Evolutionary conservation across 2,329 filamentous ascomycete species (phyloP), one percentile per base, ranked within the genome.

Genomic region (Nigrograna mackinnonii): DNA sequence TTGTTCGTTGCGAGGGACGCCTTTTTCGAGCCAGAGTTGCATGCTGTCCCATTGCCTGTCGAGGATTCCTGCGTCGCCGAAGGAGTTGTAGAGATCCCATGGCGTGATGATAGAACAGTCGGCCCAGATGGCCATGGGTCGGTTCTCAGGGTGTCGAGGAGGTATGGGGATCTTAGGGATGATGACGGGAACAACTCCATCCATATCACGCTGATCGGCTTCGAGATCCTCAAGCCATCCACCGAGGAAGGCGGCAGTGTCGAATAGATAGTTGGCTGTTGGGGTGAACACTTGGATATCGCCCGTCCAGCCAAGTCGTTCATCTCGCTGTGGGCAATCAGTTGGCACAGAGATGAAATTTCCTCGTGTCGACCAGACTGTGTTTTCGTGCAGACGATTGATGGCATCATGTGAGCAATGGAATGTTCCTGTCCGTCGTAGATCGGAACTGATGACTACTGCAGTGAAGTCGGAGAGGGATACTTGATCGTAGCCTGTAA

Each of bases 321-420:
- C 78, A 39, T 82, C 78, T 2, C 78, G 68, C 47, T 81, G 77
- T 0, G 79, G 79, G 48, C 78, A 82, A 50, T 84, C 81, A 0
- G 79, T 83, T 4, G 49, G 51, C 9, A 52, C 36, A 5, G 44
- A 37, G 16, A 50, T 37, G 50, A 84, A 83, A 49, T 84, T 84
- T 0, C 79, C 79, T 20, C 73, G 71, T 74, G 82, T 81, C 4
- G 73, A 74, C 80, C 80, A 83, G 21, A 67, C 54, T 0, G 78
- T 71, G 40, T 84, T 84, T 1, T 70, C 40, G 47, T 83, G 75
- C 4, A 85, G 70, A 34, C 75, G 64, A 49, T 82, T 84, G 19
- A 84, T 48, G 3, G 75, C 60, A 0, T 52, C 35, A 35, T 84
- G 60, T 0, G 80, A 84, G 42, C 75, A 81, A 6, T 70, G 55